These are phyloP conservation scores for Rhizopogon sp. DNA, from an alignment of 768 basidiomycete species.

Conservation along the genomic window DNA sequence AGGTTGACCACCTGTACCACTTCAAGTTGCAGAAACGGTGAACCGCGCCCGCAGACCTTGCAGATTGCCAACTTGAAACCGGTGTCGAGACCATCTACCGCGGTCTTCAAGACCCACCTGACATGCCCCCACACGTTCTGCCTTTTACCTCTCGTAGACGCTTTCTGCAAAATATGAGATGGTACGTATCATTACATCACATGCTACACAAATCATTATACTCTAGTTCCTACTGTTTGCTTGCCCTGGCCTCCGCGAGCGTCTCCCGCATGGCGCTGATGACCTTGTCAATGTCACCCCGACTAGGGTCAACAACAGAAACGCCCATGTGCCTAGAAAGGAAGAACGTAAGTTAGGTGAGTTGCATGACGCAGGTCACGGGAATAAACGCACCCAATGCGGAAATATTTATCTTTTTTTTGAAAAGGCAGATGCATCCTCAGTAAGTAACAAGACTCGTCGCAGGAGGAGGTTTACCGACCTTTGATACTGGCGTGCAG, in stretches of 20 bases:
- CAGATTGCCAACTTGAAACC: too few relatives aligned
- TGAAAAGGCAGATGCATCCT: not conserved
- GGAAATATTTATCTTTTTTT: slow-evolving; percentile 77
- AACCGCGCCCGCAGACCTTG: too few relatives aligned
- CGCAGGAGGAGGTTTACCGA: slow-evolving; percentile 21
- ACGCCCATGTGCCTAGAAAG: slow-evolving; percentile 79
- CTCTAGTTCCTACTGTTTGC: slow-evolving; percentile 6
- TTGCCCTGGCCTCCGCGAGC: slow-evolving; percentile 32
- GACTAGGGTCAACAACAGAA: slow-evolving; percentile 62
- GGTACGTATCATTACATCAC: not conserved
- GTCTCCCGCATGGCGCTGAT: slow-evolving; percentile 59
- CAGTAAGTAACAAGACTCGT: not conserved
- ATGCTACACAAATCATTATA: not conserved
- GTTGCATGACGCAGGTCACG: not conserved
- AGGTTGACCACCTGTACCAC: too few relatives aligned
- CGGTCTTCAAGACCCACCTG: too few relatives aligned
- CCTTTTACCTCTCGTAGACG: too few relatives aligned
- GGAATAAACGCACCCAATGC: slow-evolving; percentile 60
- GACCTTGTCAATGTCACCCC: slow-evolving; percentile 76
- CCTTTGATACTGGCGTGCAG: slow-evolving; percentile 81
- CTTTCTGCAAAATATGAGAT: not conserved
- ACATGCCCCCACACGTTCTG: too few relatives aligned
- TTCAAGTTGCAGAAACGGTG: too few relatives aligned
- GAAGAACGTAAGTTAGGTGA: slow-evolving; percentile 7
- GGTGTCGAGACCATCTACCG: too few relatives aligned